Percentiles rank a stretch among this genome's conserved stretches.
Evolutionary conservation across 805 yeast species (phyloP).

Genomic region (Kazachstania martiniae): DNA sequence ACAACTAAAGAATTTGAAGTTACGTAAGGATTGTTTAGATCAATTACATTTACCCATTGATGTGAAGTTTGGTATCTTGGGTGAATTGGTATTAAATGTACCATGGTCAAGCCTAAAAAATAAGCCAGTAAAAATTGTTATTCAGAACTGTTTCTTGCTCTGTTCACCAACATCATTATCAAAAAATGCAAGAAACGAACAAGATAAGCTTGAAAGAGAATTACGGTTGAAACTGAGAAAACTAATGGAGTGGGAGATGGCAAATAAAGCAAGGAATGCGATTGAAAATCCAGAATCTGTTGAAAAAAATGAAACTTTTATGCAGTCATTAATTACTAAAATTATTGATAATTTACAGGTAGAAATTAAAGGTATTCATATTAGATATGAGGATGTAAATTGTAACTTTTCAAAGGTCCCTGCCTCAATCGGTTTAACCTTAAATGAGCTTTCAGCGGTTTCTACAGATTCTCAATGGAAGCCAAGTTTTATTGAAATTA

Average conservation of each 20-base stretch:
- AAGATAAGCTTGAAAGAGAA: constrained; percentile 48
- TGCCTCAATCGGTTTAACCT: constrained; percentile 71
- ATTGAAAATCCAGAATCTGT: constrained; percentile 23
- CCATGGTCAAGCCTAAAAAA: constrained; percentile 95
- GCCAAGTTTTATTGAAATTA: constrained; percentile 71
- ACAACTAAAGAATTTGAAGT: constrained; percentile 60
- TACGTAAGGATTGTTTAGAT: constrained; percentile 85
- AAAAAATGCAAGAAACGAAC: constrained; percentile 26
- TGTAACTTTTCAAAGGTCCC: constrained; percentile 61
- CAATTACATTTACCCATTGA: constrained; percentile 76
- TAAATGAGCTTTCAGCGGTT: constrained; percentile 81
- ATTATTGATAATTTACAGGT: constrained; percentile 88
- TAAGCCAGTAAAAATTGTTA: constrained; percentile 79
- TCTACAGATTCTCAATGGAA: constrained; percentile 81
- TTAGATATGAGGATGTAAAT: constrained; percentile 78
- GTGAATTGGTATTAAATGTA: constrained; percentile 78
- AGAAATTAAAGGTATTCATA: constrained; percentile 81
- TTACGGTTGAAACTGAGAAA: constrained; percentile 56
- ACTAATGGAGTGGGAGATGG: constrained; percentile 51
- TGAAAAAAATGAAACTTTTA: constrained; percentile 63
- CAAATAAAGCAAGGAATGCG: constrained; percentile 35
- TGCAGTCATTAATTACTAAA: constrained; percentile 79
- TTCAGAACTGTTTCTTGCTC: constrained; percentile 77
- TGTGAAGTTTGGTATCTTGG: constrained; percentile 81
- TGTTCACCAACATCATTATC: constrained; percentile 63